Conservation (phyloP, 2,329 filamentous ascomycete genomes). For the Aspergillus costaricaensis region DNA sequence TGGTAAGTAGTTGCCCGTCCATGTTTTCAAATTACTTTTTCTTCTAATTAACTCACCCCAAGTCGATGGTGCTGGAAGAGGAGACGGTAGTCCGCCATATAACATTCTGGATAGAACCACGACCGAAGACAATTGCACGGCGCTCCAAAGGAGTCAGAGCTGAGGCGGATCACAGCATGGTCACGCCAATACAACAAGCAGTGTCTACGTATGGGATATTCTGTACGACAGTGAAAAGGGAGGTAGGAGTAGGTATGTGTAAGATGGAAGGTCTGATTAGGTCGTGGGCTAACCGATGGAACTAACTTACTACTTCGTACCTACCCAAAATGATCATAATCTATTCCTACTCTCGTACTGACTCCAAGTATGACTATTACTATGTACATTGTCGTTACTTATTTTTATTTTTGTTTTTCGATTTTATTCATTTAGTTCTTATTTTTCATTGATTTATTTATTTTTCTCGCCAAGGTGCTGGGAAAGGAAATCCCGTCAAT, state of each 20-base stretch:
- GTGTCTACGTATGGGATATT: not conserved
- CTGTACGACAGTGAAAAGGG: not conserved
- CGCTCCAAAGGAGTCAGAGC: not conserved
- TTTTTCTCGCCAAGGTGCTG: not conserved
- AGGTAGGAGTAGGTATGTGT: not conserved
- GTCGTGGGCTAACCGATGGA: not conserved
- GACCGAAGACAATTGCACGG: not conserved
- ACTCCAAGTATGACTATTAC: not conserved
- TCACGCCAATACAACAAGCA: conserved; percentile 4
- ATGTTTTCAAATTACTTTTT: not conserved
- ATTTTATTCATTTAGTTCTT: no score
- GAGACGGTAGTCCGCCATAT: not conserved
- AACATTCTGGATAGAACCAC: not conserved
- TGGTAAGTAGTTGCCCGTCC: not conserved
- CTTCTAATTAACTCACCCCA: no score
- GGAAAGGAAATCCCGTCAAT: not conserved
- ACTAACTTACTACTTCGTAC: not conserved
- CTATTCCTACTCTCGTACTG: not conserved
- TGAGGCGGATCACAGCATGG: conserved; percentile 3
- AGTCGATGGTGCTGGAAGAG: not conserved
- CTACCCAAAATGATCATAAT: not conserved
- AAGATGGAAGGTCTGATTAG: not conserved
- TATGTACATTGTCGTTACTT: not conserved
- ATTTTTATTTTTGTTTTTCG: no score
- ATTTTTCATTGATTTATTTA: no score